Percentiles rank a stretch among this genome's conserved stretches.
These are phyloP conservation scores for Talaromyces sp. DNA, from an alignment of 2,329 filamentous ascomycete genomes.

Conservation along the genomic window DNA sequence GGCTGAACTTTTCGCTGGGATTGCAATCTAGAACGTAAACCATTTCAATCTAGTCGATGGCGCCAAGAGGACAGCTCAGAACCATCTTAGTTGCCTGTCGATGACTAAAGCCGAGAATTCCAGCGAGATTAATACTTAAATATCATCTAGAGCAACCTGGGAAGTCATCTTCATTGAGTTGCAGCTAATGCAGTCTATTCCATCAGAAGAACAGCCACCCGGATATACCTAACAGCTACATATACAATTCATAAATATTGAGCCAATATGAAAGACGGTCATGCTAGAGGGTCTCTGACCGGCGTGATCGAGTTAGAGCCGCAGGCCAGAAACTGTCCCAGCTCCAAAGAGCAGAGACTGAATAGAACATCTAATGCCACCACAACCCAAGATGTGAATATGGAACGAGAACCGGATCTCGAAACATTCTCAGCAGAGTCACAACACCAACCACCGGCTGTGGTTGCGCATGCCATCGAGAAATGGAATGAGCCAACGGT, in stretches of 20 bases:
- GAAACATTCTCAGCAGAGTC: not conserved
- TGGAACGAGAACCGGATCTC: not conserved
- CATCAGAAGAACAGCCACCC: not conserved
- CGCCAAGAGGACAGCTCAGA: not conserved
- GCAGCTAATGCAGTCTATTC: not conserved
- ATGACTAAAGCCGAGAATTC: not conserved
- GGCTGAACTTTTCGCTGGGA: not conserved
- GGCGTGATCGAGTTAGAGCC: not conserved
- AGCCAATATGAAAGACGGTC: not conserved
- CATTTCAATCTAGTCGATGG: not conserved
- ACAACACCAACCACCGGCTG: not conserved
- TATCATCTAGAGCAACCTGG: not conserved
- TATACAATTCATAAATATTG: not conserved
- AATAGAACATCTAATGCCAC: not conserved
- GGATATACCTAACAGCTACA: not conserved
- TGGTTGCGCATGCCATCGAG: slow-evolving; percentile 27
- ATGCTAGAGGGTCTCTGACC: not conserved
- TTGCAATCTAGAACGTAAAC: not conserved
- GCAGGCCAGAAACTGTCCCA: not conserved
- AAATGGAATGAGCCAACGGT: slow-evolving; percentile 51
- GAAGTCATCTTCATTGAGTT: not conserved
- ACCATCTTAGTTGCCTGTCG: not conserved
- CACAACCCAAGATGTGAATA: not conserved
- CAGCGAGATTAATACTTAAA: not conserved
- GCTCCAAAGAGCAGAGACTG: not conserved